Evolutionary conservation across 495 filamentous ascomycete genomes (phyloP), one percentile per base, ranked within the genome.

Genomic region (Thozetella sp.): DNA sequence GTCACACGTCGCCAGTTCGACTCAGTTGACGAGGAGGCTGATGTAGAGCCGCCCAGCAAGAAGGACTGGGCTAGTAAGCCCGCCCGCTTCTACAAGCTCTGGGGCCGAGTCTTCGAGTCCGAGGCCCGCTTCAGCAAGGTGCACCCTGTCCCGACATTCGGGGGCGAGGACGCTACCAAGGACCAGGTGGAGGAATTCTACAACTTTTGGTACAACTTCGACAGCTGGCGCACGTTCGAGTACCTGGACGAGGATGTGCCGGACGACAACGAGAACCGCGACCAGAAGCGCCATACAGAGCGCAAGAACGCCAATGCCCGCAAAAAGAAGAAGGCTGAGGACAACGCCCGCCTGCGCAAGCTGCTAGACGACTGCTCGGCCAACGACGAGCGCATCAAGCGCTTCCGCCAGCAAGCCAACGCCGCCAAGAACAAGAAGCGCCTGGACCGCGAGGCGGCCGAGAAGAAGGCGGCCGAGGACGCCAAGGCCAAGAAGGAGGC

Each of bases 201-300:
- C 83, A 96, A 98, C 83, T 99, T 97, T 84, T 99, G 91, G 90
- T 99, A 97, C 83, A 93, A 93, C 81, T 95, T 99, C 67, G 96
- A 99, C 84, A 93, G 90, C 74, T 99, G 95, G 95, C 84, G 95
- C 52, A 86, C 90, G 23, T 99, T 99, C 73, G 95, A 99, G 79
- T 99, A 99, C 74, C 90, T 94, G 40, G 96, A 99, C 69, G 95
- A 98, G 81, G 95, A 99, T 68, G 93, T 99, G 19, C 95, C 95
- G 40, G 95, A 99, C 70, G 95, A 99, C 83, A 95, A 92, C 78
- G 95, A 97, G 81, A 96, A 93, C 84, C 92, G 95, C 73, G 92
- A 98, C 79, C 95, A 99, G 84, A 97, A 97, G 84, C 92, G 95
- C 51, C 93, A 97, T 78, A 85, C 93, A 59, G 96, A 99, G 83